phyloP scores from a whole-genome alignment of 2,329 filamentous ascomycete genomes.

The Orbilia blumenaviensis region DNA sequence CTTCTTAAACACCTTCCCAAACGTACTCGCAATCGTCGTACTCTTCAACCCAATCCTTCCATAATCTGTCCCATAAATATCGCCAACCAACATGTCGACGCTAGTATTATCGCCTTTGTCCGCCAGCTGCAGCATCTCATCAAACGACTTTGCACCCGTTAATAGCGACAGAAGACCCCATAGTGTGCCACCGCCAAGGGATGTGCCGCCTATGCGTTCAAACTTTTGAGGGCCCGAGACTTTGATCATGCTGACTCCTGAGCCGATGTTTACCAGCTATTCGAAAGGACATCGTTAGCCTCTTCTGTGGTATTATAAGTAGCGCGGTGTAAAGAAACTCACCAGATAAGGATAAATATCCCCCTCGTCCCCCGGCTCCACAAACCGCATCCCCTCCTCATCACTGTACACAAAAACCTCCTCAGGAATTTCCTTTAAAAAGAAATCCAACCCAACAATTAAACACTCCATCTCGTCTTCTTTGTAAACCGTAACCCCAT shows the following conservation, averaged over 20 bases:
- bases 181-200: slow-evolving; percentile 90
- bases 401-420: slow-evolving; percentile 98
- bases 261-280: slow-evolving; percentile 91
- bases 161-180: slow-evolving; percentile 93
- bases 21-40: slow-evolving; percentile 93
- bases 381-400: slow-evolving; percentile 87
- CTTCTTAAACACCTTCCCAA: slow-evolving; percentile 95
- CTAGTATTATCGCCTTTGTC: slow-evolving; percentile 89
- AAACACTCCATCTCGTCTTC: slow-evolving; percentile 99
- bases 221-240: slow-evolving; percentile 88
- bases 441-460: slow-evolving; percentile 75
- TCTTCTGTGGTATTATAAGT: not conserved
- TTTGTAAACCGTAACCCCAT: slow-evolving; percentile 82
- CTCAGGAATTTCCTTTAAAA: slow-evolving; percentile 82
- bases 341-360: slow-evolving; percentile 90
- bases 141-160: slow-evolving; percentile 93
- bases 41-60: slow-evolving; percentile 95
- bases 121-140: slow-evolving; percentile 87
- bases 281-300: not conserved
- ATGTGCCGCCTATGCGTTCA: slow-evolving; percentile 85
- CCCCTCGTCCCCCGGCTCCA: slow-evolving; percentile 69
- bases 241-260: slow-evolving; percentile 95
- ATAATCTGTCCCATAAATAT: slow-evolving; percentile 97
- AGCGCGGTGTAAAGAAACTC: not conserved
- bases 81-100: slow-evolving; percentile 95